Evolutionary conservation across 805 yeast genomes (phyloP).

Genomic region (Cyberlindnera lachancei): DNA sequence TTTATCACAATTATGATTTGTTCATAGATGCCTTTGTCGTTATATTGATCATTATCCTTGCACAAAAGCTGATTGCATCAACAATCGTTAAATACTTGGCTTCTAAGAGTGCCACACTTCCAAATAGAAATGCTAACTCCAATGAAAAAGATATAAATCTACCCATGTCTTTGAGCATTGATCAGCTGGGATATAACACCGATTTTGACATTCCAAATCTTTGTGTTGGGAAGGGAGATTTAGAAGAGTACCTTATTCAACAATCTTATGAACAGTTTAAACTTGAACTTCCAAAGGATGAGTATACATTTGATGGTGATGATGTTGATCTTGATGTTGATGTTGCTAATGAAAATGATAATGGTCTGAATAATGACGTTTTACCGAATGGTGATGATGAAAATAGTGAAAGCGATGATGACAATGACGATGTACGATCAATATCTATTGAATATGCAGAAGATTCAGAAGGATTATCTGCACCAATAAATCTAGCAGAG

Average conservation of each 20-base stretch:
- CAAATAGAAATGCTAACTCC: background rate
- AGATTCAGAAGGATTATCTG: too few relatives aligned
- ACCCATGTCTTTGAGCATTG: too few relatives aligned
- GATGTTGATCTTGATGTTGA: background rate
- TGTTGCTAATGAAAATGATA: background rate
- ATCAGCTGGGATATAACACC: too few relatives aligned
- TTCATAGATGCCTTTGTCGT: too few relatives aligned
- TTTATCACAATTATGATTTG: too few relatives aligned
- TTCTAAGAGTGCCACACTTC: too few relatives aligned
- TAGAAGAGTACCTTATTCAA: slow-evolving; percentile 7
- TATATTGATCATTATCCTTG: background rate
- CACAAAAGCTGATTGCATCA: slow-evolving; percentile 1
- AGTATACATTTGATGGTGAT: background rate
- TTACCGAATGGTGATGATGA: background rate
- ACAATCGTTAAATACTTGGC: background rate
- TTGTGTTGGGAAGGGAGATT: slow-evolving; percentile 10
- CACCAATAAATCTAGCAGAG: background rate
- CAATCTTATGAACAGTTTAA: slow-evolving; percentile 3
- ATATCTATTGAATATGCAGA: too few relatives aligned
- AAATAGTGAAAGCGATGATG: background rate
- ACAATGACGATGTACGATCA: background rate
- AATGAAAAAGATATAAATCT: slow-evolving; percentile 2
- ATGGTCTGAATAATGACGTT: too few relatives aligned
- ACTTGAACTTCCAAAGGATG: background rate
- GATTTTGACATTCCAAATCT: slow-evolving; percentile 10